phyloP scores from a whole-genome alignment of 2,329 filamentous ascomycete genomes.

The Rutstroemia sp. region DNA sequence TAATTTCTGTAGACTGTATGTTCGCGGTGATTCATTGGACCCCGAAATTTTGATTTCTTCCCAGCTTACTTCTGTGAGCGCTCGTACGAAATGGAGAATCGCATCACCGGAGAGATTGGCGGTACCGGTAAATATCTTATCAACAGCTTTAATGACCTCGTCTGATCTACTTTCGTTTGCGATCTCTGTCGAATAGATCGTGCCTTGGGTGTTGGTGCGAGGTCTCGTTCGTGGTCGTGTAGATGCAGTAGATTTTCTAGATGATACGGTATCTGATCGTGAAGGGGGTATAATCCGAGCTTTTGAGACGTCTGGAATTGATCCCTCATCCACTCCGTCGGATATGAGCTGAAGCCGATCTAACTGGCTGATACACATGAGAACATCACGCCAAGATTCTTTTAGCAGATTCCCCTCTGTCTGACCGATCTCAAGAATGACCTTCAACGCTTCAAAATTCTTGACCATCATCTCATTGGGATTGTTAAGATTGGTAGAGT shows the following conservation, averaged over 20 bases:
- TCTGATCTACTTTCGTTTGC: slow-evolving; percentile 88
- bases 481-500: slow-evolving; percentile 94
- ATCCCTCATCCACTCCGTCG: slow-evolving; percentile 86
- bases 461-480: slow-evolving; percentile 91
- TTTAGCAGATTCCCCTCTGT: slow-evolving; percentile 86
- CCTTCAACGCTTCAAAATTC: slow-evolving; percentile 90
- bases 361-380: slow-evolving; percentile 92
- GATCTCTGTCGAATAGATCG: slow-evolving; percentile 63
- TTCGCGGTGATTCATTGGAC: slow-evolving; percentile 88
- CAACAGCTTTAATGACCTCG: slow-evolving; percentile 86
- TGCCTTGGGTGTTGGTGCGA: slow-evolving; percentile 40
- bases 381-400: slow-evolving; percentile 89
- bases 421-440: slow-evolving; percentile 83
- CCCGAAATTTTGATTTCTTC: slow-evolving; percentile 98
- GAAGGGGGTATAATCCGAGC: slow-evolving; percentile 58
- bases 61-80: slow-evolving; percentile 94
- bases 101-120: slow-evolving; percentile 88
- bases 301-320: slow-evolving; percentile 85
- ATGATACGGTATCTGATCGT: slow-evolving; percentile 43
- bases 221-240: slow-evolving; percentile 40
- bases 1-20: slow-evolving; percentile 94
- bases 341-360: slow-evolving; percentile 93
- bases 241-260: slow-evolving; percentile 59
- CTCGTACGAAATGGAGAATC: slow-evolving; percentile 90
- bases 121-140: slow-evolving; percentile 94